Evolutionary conservation across 768 basidiomycete genomes (phyloP), one percentile per base, ranked within the genome.

Genomic region (Porphyrellus cyaneotinctus): DNA sequence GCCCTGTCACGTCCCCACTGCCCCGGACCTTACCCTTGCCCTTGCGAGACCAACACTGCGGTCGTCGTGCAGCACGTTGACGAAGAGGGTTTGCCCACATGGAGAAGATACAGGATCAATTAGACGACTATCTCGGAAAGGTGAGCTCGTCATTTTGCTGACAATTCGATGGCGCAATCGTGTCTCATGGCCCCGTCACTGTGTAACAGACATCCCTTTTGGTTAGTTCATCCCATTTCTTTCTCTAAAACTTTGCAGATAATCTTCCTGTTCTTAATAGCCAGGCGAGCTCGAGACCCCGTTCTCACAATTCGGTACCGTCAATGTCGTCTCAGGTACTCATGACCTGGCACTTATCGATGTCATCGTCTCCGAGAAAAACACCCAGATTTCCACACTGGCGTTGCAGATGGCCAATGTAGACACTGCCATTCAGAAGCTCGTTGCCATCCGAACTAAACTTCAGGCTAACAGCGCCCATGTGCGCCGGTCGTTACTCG

Each of bases 81-180:
- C 49, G 20, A 47, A 12, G 37, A 53, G 12, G 17, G 10, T 3
- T 47, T 38, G 1, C 12, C n/a, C 26, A 8, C 24, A 63, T 63
- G 64, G 51, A 51, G 5, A 20, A 30, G 15, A 55, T 64, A 42
- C 46, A 63, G 23, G 32, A 24, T 35, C 58, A 58, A 7, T 39
- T 68, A 43, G 58, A 70, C 17, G 57, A 53, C 7, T 56, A 35
- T 57, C 53, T 64, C 42, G 44, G 45, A 32, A 50, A 64, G 64
- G 66, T 68, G 36, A 47, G 56, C 23, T 39, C 6, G 30, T 42
- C 49, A 32, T 52, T 39, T 47, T 51, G 28, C 32, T 43, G 32
- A n/a, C 28, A n/a, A 2, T 10, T 6, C 56, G 58, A 68, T 68
- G 53, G 69, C 69, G 68, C 67, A 60, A 68, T 68, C 62, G 44